Evolutionary conservation across 805 yeast species (phyloP), one percentile per base, ranked within the genome.

Genomic region (Pichia rugopelliculosa): DNA sequence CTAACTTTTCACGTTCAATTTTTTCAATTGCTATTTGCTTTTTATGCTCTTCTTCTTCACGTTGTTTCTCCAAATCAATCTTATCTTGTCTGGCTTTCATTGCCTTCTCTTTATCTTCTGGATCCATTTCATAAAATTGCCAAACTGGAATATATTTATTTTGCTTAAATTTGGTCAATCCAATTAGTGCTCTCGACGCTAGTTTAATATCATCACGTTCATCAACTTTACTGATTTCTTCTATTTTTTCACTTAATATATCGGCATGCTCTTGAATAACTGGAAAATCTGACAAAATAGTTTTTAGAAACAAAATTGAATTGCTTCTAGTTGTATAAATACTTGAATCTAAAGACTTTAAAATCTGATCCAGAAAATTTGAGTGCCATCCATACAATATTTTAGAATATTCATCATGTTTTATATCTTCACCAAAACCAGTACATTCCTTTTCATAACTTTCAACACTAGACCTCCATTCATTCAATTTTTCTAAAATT

Each of bases 291-390:
- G 74, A 73, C 18, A 82, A 65, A 21, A 63, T 44, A 54, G 79
- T 80, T 59, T 83, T 87, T 69, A 89, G 68, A 56, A 87, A 78
- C 1, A 86, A 83, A 49, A 89, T 85, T 3, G 87, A 77, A 64
- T 89, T 90, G 47, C 89, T 77, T 45, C 93, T 74, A 2, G 85
- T 80, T 79, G 86, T 84, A 61, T 88, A 90, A 47, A 83, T 84
- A 3, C 67, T 61, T 7, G 76, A 73, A 18, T 61, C 57, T 39
- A 84, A 64, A 4, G 80, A 69, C 2, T 60, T 53, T 10, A 62
- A 53, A 10, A 81, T 53, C 26, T 74, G 76, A 2, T 64, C 61
- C 13, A 79, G 63, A 8, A 86, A 60, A 1, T 59, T 56, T 3
- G 64, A 53, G 58, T 87, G 88, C 76, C 84, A 84, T 9, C 72